Evolutionary conservation across 352 stramenopile genomes (phyloP).

Genomic region (Phytophthora cactorum): DNA sequence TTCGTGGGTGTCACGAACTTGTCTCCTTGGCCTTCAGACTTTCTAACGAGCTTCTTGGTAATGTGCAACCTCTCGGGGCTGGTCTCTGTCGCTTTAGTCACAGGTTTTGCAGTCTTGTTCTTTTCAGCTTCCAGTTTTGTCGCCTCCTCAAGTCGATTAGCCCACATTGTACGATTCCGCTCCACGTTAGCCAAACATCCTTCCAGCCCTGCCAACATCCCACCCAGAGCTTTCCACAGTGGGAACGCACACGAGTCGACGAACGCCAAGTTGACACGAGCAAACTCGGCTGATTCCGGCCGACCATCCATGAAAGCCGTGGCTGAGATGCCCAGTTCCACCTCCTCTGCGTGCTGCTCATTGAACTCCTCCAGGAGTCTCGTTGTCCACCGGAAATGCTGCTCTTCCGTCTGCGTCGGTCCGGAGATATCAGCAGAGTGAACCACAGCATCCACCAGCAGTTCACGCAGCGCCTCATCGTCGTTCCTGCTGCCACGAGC

Average conservation of each 20-base stretch:
- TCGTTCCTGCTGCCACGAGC: constrained; percentile 57
- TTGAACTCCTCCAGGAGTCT: constrained; percentile 84
- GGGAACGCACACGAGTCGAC: constrained; percentile 87
- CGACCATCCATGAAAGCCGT: constrained; percentile 84
- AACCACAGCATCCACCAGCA: constrained; percentile 79
- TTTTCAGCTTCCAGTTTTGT: constrained; percentile 25
- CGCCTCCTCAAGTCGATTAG: constrained; percentile 36
- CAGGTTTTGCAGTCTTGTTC: constrained; percentile 5
- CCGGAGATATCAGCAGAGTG: constrained; percentile 85
- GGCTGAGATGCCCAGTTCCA: constrained; percentile 61
- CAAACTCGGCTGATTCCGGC: constrained; percentile 63
- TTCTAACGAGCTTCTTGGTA: constrained; percentile 15
- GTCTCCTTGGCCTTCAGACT: neutral
- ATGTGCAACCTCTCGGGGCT: constrained; percentile 23
- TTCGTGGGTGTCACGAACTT: constrained; percentile 27
- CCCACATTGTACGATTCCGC: constrained; percentile 73
- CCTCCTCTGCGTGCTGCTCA: constrained; percentile 78
- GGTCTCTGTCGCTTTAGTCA: neutral
- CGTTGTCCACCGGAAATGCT: constrained; percentile 73
- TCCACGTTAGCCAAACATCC: constrained; percentile 71
- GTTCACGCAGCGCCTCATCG: constrained; percentile 62
- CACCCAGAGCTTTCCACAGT: constrained; percentile 75
- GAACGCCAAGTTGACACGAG: constrained; percentile 83
- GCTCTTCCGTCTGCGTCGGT: constrained; percentile 52
- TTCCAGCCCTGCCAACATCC: constrained; percentile 67